Evolutionary conservation across 805 yeast genomes (phyloP).

Genomic region (Metschnikowia proteae): DNA sequence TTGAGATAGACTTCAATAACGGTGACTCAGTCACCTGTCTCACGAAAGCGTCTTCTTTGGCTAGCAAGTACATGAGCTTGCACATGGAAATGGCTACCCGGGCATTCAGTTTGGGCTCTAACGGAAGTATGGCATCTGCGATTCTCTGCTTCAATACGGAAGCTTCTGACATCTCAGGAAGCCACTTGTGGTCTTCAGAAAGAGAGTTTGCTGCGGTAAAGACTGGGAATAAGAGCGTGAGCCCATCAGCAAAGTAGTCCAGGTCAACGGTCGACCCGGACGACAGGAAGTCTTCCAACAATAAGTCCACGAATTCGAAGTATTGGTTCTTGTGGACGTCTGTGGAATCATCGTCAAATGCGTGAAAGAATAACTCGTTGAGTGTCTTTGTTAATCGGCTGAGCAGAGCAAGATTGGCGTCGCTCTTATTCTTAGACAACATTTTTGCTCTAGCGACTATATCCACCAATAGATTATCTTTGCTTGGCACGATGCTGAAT

Average conservation of each 20-base stretch:
- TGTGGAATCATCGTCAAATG: background rate
- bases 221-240: slow-evolving; percentile 53
- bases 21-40: slow-evolving; percentile 43
- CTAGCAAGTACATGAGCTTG: slow-evolving; percentile 51
- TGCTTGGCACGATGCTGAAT: background rate
- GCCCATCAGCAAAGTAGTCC: slow-evolving; percentile 57
- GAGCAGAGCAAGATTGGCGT: background rate
- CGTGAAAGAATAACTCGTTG: slow-evolving; percentile 6
- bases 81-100: slow-evolving; percentile 36
- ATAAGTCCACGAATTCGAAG: slow-evolving; percentile 23
- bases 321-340: background rate
- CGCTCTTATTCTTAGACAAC: background rate
- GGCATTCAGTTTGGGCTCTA: slow-evolving; percentile 21
- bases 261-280: slow-evolving; percentile 27
- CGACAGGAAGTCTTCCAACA: slow-evolving; percentile 21
- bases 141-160: slow-evolving; percentile 26
- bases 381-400: slow-evolving; percentile 8
- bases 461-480: background rate
- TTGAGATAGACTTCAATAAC: slow-evolving; percentile 45
- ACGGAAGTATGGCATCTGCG: slow-evolving; percentile 41
- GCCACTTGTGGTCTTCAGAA: slow-evolving; percentile 7
- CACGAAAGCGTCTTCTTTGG: slow-evolving; percentile 43
- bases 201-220: slow-evolving; percentile 40
- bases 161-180: slow-evolving; percentile 18
- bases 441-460: background rate